Evolutionary conservation across 495 filamentous ascomycete species (phyloP), one percentile per base, ranked within the genome.

Genomic region (Neurospora sp.): DNA sequence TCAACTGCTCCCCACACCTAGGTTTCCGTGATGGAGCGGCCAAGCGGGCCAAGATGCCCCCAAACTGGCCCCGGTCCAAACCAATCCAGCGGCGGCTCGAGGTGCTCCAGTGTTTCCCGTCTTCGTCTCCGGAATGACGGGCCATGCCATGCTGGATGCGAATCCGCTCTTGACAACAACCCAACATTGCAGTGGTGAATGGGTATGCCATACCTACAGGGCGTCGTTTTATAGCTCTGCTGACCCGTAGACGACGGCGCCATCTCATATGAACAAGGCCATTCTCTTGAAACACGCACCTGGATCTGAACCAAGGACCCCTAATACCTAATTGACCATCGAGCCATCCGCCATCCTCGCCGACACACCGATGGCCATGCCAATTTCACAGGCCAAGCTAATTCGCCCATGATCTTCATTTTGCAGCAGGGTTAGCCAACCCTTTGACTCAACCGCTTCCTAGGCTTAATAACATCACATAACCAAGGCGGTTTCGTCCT

Each of bases 91-190:
- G 53, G 53, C 53, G 27, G 27, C 27, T 35, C 16, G 53, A 65
- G 22, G 27, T 65, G 53, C 53, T 65, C 53, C 53, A 65, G 53
- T 65, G 53, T 65, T 65, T 35, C 70, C 70, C 71, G 70, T 75
- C 71, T 70, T 74, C 73, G 71, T 76, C 72, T 77, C 71, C 78
- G 78, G 75, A 79, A 75, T 42, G 73, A 59, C 78, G 76, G 78
- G 73, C 76, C 75, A 75, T 72, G 37, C 69, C 39, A 35, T 71
- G 69, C 16, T 27, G 42, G 59, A 71, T 48, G 69, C 44, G 40
- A 68, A 31, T 69, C 40, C 61, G 41, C 53, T 65, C 53, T 65
- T 65, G 68, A 69, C 27, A 20, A 68, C 61, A 41, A 53, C 38
- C 53, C 37, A 44, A 40, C n/a, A 27, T 40, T 39, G 44, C 39